Evolutionary conservation across 805 yeast genomes (phyloP).

Genomic region (Ogataea minuta): DNA sequence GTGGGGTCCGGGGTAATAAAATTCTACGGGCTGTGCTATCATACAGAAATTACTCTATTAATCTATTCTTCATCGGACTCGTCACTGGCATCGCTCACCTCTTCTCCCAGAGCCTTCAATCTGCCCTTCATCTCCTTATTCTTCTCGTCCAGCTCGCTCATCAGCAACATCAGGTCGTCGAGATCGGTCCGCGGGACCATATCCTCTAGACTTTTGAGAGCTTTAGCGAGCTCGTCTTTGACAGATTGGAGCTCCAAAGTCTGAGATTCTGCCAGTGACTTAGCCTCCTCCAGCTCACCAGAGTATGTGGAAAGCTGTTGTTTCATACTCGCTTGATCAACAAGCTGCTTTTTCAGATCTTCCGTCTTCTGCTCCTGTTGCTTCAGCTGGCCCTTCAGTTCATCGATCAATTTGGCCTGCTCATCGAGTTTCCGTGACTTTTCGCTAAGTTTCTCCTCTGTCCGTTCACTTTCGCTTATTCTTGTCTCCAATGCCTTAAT

Average conservation of each 20-base stretch:
- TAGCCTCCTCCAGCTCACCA: slow-evolving; percentile 4
- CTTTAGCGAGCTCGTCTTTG: background rate
- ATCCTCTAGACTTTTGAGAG: slow-evolving; percentile 15
- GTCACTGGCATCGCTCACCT: slow-evolving; percentile 69
- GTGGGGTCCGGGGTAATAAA: slow-evolving; percentile 16
- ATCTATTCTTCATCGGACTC: slow-evolving; percentile 62
- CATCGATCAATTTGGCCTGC: background rate
- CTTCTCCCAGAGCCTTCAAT: slow-evolving; percentile 53
- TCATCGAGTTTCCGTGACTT: slow-evolving; percentile 3
- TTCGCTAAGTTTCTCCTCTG: slow-evolving; percentile 2
- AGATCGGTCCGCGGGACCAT: slow-evolving; percentile 51
- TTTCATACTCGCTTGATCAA: background rate
- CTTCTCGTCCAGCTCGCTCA: slow-evolving; percentile 74
- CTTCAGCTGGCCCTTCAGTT: slow-evolving; percentile 1
- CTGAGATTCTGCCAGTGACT: background rate
- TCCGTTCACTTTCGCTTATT: background rate
- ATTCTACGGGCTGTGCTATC: slow-evolving; percentile 6
- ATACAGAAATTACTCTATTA: slow-evolving; percentile 36
- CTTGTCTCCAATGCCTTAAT: slow-evolving; percentile 1
- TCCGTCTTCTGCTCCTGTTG: slow-evolving; percentile 6
- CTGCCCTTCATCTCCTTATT: slow-evolving; percentile 54
- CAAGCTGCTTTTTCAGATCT: slow-evolving; percentile 7
- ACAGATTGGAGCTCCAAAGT: background rate
- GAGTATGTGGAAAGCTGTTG: slow-evolving; percentile 2
- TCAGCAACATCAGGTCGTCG: slow-evolving; percentile 74